These are phyloP conservation scores for Puccinia coronata DNA, from an alignment of 1,284 basidiomycete genomes.

Conservation along the genomic window DNA sequence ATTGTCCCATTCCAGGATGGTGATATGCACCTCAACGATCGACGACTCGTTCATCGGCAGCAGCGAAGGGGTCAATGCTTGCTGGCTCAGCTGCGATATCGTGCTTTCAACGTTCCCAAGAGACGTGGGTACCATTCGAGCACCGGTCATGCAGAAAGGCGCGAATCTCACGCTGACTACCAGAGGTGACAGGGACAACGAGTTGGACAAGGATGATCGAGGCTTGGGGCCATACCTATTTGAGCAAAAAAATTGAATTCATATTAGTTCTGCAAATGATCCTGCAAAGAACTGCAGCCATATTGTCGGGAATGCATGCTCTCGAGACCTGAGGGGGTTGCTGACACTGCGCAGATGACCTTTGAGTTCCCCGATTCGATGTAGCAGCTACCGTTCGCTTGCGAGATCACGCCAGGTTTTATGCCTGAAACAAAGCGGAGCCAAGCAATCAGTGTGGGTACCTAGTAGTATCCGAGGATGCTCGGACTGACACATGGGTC, in stretches of 20 bases:
- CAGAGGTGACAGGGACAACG: slow-evolving; percentile 12
- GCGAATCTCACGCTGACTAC: slow-evolving; percentile 27
- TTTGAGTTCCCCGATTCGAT: slow-evolving; percentile 25
- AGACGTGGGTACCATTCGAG: not conserved
- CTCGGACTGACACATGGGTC: slow-evolving; percentile 11
- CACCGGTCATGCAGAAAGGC: slow-evolving; percentile 20
- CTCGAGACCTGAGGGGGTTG: not conserved
- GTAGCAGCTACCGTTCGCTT: slow-evolving; percentile 37
- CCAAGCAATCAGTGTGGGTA: too few relatives aligned
- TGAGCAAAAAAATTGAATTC: not conserved
- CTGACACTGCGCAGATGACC: slow-evolving; percentile 41
- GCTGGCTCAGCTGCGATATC: slow-evolving; percentile 16
- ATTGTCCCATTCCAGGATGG: slow-evolving; percentile 25
- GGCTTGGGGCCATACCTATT: slow-evolving; percentile 35
- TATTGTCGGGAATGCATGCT: too few relatives aligned
- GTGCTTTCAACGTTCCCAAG: slow-evolving; percentile 3
- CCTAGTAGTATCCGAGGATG: too few relatives aligned
- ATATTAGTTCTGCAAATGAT: not conserved
- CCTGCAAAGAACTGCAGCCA: too few relatives aligned
- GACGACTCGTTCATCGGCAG: slow-evolving; percentile 14
- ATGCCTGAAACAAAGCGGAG: too few relatives aligned
- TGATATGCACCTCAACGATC: slow-evolving; percentile 25
- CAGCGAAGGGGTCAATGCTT: slow-evolving; percentile 22
- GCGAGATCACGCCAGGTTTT: slow-evolving; percentile 18
- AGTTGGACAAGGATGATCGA: slow-evolving; percentile 27